These are phyloP conservation scores for Leccinum boreale DNA, from an alignment of 768 basidiomycete genomes.

Conservation along the genomic window DNA sequence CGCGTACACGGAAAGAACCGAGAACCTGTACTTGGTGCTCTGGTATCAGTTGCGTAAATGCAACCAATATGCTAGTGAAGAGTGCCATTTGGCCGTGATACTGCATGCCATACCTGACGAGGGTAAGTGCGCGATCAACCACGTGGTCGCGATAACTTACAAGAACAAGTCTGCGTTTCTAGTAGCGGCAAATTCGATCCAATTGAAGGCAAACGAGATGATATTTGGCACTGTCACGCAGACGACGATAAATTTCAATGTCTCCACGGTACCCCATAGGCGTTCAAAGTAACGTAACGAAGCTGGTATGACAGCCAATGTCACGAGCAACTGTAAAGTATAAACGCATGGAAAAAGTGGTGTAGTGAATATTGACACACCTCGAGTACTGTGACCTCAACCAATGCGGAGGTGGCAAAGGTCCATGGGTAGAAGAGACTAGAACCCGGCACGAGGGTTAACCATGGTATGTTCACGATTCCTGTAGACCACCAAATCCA, in stretches of 20 bases:
- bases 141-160: conserved; percentile 43
- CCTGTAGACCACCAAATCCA: conserved; percentile 59
- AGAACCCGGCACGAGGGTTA: conserved; percentile 78
- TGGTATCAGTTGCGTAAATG: conserved; percentile 96
- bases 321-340: conserved; percentile 61
- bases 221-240: conserved; percentile 80
- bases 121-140: conserved; percentile 10
- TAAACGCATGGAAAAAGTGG: conserved; percentile 5
- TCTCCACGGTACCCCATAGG: conserved; percentile 88
- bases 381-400: conserved; percentile 82
- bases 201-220: conserved; percentile 84
- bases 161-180: conserved; percentile 71
- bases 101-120: conserved; percentile 72
- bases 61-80: conserved; percentile 85
- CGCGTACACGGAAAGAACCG: conserved; percentile 77
- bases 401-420: conserved; percentile 81
- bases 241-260: conserved; percentile 78
- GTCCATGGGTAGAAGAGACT: conserved; percentile 92
- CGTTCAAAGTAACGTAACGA: conserved; percentile 89
- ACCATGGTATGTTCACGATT: conserved; percentile 52
- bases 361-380: conserved; percentile 42
- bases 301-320: conserved; percentile 75
- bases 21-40: conserved; percentile 97
- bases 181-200: conserved; percentile 78
- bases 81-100: conserved; percentile 94